Conservation (phyloP, 495 filamentous ascomycete genomes). For the Podospora conica region DNA sequence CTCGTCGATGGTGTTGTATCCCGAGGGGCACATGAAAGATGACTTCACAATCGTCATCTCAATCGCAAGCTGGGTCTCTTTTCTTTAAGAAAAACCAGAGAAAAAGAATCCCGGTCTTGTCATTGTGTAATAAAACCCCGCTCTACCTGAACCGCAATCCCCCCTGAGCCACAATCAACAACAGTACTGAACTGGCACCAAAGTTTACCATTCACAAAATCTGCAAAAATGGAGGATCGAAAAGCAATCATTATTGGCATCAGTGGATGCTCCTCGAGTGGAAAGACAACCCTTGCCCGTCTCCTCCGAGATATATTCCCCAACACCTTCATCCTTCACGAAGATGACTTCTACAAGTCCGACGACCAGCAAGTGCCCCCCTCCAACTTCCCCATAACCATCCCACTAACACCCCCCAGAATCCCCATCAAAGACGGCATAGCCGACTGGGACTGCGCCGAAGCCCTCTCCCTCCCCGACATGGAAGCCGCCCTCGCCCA, state of each 20-base stretch:
- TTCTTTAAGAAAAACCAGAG: not conserved
- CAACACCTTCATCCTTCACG: slow-evolving; percentile 71
- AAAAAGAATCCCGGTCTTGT: not conserved
- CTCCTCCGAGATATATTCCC: slow-evolving; percentile 68
- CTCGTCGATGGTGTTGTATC: not conserved
- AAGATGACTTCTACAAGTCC: slow-evolving; percentile 86
- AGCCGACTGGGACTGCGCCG: slow-evolving; percentile 82
- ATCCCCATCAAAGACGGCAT: slow-evolving; percentile 50
- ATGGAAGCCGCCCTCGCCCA: slow-evolving; percentile 56
- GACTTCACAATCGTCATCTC: not conserved
- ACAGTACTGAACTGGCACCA: not conserved
- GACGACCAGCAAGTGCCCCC: slow-evolving; percentile 54
- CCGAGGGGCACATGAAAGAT: not conserved
- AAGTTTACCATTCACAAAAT: not conserved
- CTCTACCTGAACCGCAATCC: not conserved
- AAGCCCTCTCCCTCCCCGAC: slow-evolving; percentile 59
- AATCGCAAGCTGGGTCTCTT: not conserved
- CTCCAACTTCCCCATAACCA: not conserved
- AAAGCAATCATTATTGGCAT: slow-evolving; percentile 62
- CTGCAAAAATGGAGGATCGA: slow-evolving; percentile 22
- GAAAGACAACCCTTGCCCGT: slow-evolving; percentile 74
- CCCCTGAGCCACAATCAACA: not conserved
- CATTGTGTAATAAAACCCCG: not conserved
- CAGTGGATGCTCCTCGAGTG: slow-evolving; percentile 68
- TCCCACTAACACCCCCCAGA: slow-evolving; percentile 21